Conservation (phyloP, 306 rosid genomes). For the Boehmeria nivea region DNA sequence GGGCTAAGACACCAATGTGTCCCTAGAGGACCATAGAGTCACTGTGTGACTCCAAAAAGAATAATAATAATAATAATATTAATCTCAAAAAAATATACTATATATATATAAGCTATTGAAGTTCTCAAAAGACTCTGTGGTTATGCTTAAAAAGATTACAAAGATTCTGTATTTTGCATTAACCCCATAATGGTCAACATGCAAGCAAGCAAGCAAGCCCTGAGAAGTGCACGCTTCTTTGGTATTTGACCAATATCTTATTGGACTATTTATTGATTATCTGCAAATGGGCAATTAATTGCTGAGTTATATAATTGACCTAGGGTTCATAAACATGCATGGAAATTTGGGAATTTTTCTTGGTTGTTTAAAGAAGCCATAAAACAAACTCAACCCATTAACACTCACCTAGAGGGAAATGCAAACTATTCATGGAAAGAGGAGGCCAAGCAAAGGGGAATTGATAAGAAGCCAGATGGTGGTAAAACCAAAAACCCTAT, state of each 20-base stretch:
- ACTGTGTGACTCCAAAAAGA: neutral
- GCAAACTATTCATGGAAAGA: no score
- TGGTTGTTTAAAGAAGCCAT: neutral
- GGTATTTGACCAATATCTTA: neutral
- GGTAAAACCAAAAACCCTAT: no score
- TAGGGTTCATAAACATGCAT: constrained; percentile 7
- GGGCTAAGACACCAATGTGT: neutral
- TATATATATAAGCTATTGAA: neutral
- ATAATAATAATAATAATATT: neutral
- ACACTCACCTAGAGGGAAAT: no score
- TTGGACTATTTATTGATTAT: neutral
- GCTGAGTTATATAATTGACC: neutral
- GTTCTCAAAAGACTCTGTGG: constrained; percentile 21
- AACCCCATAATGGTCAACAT: constrained; percentile 13
- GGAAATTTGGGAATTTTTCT: neutral
- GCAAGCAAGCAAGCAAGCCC: constrained; percentile 2
- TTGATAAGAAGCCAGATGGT: no score
- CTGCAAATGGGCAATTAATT: constrained; percentile 6
- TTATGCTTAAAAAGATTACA: constrained; percentile 9
- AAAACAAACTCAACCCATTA: no score
- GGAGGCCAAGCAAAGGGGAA: no score
- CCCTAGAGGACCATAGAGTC: neutral
- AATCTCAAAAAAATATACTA: neutral
- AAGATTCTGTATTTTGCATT: constrained; percentile 11
- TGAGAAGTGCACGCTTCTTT: constrained; percentile 9